A percentile compares a stretch with the other conserved stretches of the same genome.
phyloP scores from a whole-genome alignment of 2,329 filamentous ascomycete genomes.

The Akanthomyces uredinophilus region DNA sequence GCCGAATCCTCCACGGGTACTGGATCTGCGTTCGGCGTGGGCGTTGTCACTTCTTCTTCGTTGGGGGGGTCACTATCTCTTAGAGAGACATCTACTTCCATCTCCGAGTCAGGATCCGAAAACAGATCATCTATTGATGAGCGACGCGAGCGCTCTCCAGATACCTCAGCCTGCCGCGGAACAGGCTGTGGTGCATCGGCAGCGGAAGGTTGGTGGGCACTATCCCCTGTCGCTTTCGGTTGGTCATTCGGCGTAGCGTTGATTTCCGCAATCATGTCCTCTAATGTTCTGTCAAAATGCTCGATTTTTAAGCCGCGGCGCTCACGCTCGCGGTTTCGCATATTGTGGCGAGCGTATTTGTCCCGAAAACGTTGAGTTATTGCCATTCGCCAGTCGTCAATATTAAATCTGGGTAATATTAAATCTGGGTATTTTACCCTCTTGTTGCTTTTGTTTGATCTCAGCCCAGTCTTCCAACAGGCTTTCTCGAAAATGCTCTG shows the following conservation, averaged over 20 bases:
- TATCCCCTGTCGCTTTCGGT: background rate
- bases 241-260: slow-evolving; percentile 16
- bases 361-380: slow-evolving; percentile 21
- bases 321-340: slow-evolving; percentile 40
- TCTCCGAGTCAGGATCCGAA: background rate
- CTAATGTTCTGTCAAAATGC: slow-evolving; percentile 17
- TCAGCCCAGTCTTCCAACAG: slow-evolving; percentile 40
- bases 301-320: slow-evolving; percentile 30
- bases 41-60: background rate
- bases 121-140: slow-evolving; percentile 6
- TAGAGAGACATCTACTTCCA: background rate
- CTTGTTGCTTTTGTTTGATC: slow-evolving; percentile 32
- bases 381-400: slow-evolving; percentile 34
- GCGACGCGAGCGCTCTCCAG: background rate
- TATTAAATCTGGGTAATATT: slow-evolving; percentile 36
- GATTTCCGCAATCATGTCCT: slow-evolving; percentile 20
- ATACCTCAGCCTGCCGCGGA: background rate
- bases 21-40: background rate
- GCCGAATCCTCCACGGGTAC: background rate
- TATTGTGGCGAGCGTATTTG: slow-evolving; percentile 34
- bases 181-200: background rate
- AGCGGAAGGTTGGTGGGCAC: background rate
- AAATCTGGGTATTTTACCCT: slow-evolving; percentile 31
- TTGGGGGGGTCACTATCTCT: background rate
- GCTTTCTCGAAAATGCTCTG: slow-evolving; percentile 34